A percentile compares a stretch with the other conserved stretches of the same genome.
These are phyloP conservation scores for Linnemannia exigua DNA, from an alignment of 192 early-diverging fungal genomes.

Conservation along the genomic window DNA sequence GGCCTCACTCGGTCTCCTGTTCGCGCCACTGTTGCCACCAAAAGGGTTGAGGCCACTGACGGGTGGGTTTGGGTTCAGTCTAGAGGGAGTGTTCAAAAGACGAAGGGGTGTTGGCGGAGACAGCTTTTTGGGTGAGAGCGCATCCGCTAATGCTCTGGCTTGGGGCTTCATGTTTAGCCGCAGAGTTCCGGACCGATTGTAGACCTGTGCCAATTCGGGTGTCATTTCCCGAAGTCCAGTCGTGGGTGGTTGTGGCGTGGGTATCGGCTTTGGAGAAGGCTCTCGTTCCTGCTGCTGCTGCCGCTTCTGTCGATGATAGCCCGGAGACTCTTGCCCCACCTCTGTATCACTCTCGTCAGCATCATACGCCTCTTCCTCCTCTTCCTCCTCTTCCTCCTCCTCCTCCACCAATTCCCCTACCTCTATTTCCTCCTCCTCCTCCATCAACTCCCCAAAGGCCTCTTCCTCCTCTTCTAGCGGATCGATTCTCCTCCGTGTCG, in stretches of 20 bases:
- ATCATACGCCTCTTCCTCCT: not conserved
- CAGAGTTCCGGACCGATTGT: not conserved
- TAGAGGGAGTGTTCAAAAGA: not conserved
- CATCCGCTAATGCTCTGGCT: not conserved
- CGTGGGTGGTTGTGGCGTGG: not conserved
- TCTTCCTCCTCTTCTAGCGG: not conserved
- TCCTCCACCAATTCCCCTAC: not conserved
- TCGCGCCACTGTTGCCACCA: not conserved
- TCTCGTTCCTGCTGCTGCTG: not conserved
- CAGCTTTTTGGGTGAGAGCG: not conserved
- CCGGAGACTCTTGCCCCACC: not conserved
- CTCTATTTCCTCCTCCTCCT: not conserved
- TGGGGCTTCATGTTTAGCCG: not conserved
- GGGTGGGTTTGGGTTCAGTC: not conserved
- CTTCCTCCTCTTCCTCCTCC: not conserved
- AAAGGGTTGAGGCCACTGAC: too few species aligned
- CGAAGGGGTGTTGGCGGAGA: not conserved
- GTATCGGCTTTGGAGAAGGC: not conserved
- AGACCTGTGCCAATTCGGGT: not conserved
- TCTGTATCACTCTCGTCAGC: not conserved
- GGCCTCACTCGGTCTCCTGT: not conserved
- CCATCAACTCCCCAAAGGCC: too few species aligned
- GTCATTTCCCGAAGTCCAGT: not conserved
- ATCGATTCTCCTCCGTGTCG: not conserved
- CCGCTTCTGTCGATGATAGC: not conserved